These are phyloP conservation scores for Hymenoscyphus fructigenus DNA, from an alignment of 2,329 filamentous ascomycete species.

Conservation along the genomic window DNA sequence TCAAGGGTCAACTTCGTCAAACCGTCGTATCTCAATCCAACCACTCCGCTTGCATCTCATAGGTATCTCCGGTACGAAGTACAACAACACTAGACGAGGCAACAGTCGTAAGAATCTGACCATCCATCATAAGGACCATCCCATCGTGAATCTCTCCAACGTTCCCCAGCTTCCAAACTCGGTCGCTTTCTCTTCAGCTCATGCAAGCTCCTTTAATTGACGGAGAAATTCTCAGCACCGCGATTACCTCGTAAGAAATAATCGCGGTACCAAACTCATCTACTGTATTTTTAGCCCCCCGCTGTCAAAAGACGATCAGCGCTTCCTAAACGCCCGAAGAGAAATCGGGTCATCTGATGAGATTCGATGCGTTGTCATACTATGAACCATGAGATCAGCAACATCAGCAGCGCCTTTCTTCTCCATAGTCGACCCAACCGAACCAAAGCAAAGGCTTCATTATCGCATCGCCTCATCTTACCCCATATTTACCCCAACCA, in stretches of 20 bases:
- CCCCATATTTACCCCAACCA: neutral
- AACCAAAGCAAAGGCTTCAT: neutral
- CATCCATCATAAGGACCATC: neutral
- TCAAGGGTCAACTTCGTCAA: neutral
- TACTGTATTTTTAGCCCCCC: neutral
- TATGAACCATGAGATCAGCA: neutral
- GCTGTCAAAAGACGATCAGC: neutral
- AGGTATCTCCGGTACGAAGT: constrained; percentile 2
- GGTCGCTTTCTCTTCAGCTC: neutral
- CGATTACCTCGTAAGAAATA: neutral
- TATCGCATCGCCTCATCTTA: neutral
- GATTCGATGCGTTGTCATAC: constrained; percentile 1
- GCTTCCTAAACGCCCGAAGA: neutral
- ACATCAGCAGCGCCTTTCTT: neutral
- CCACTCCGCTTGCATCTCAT: neutral
- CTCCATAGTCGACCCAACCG: neutral
- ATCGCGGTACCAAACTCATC: neutral
- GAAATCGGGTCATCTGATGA: neutral
- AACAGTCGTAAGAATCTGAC: neutral
- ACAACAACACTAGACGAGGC: neutral
- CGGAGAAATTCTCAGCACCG: neutral
- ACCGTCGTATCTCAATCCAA: neutral
- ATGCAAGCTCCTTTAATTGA: neutral
- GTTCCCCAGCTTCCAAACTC: neutral
- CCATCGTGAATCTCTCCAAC: neutral